These are phyloP conservation scores for Teratosphaeria nubilosa DNA, from an alignment of 2,329 filamentous ascomycete species.

Conservation along the genomic window DNA sequence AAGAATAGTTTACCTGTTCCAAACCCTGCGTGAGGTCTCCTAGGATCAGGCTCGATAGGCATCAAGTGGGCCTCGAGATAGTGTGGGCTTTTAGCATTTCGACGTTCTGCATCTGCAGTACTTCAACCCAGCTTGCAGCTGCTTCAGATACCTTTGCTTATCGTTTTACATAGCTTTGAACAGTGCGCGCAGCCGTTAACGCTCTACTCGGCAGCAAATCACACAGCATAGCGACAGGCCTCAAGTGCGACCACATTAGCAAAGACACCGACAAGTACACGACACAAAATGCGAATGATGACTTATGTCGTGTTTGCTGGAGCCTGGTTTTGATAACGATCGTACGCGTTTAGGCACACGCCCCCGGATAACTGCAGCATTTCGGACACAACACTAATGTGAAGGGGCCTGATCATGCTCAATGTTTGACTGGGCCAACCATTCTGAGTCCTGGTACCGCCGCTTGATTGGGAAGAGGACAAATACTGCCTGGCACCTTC, in stretches of 20 bases:
- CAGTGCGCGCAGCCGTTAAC: background rate
- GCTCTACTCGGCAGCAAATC: background rate
- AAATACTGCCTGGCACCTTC: background rate
- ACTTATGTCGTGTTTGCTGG: constrained; percentile 2
- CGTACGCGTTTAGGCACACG: background rate
- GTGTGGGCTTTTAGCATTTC: background rate
- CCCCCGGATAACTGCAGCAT: background rate
- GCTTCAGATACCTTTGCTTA: background rate
- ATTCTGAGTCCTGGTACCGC: background rate
- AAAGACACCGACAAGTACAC: background rate
- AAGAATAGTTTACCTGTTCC: background rate
- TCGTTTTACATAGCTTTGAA: background rate
- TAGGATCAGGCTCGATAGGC: background rate
- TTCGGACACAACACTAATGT: background rate
- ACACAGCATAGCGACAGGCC: constrained; percentile 5
- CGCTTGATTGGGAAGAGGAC: background rate
- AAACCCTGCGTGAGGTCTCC: background rate
- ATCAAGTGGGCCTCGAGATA: background rate
- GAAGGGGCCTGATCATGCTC: background rate
- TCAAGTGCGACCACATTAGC: background rate
- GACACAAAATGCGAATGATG: constrained; percentile 1
- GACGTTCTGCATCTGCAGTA: background rate
- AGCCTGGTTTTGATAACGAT: constrained; percentile 4
- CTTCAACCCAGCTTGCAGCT: background rate
- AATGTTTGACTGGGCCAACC: background rate